These are phyloP conservation scores for Boletellus ananiceps DNA, from an alignment of 768 basidiomycete species.

Conservation along the genomic window DNA sequence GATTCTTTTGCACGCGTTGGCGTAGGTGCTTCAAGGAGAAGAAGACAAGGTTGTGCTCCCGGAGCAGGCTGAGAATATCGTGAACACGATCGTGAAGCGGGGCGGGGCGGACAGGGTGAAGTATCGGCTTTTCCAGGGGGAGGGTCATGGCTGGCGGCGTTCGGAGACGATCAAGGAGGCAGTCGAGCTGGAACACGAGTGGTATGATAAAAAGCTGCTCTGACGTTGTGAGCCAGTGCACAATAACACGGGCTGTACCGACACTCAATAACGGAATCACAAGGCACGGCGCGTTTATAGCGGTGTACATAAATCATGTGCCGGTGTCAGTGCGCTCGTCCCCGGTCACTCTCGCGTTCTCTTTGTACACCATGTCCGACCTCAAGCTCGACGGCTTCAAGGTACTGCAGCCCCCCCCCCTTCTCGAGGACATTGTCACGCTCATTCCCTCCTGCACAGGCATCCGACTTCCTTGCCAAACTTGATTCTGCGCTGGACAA, in stretches of 20 bases:
- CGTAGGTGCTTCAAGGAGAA: slow-evolving; percentile 65
- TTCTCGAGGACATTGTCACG: neutral
- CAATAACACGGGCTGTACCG: too few species aligned
- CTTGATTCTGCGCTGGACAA: slow-evolving; percentile 50
- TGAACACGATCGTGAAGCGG: slow-evolving; percentile 20
- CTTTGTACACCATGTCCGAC: slow-evolving; percentile 51
- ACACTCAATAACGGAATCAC: neutral
- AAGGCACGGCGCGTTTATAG: too few species aligned
- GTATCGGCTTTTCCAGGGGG: slow-evolving; percentile 40
- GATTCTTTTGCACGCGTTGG: neutral
- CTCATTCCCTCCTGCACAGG: slow-evolving; percentile 33
- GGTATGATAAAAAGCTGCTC: slow-evolving; percentile 28
- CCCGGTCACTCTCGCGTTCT: too few species aligned
- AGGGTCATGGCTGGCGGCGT: slow-evolving; percentile 41
- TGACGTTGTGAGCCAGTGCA: neutral
- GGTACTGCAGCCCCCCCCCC: slow-evolving; percentile 30
- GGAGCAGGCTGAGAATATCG: slow-evolving; percentile 46
- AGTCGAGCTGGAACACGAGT: slow-evolving; percentile 32
- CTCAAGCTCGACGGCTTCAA: slow-evolving; percentile 74
- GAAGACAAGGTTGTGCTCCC: slow-evolving; percentile 64
- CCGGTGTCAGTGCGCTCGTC: too few species aligned
- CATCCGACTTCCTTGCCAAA: slow-evolving; percentile 59
- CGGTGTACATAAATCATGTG: neutral
- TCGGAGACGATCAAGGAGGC: slow-evolving; percentile 34
- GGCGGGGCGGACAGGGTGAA: slow-evolving; percentile 28